These are phyloP conservation scores for Xylariaceae sp. DNA, from an alignment of 2,329 filamentous ascomycete species.

Conservation along the genomic window DNA sequence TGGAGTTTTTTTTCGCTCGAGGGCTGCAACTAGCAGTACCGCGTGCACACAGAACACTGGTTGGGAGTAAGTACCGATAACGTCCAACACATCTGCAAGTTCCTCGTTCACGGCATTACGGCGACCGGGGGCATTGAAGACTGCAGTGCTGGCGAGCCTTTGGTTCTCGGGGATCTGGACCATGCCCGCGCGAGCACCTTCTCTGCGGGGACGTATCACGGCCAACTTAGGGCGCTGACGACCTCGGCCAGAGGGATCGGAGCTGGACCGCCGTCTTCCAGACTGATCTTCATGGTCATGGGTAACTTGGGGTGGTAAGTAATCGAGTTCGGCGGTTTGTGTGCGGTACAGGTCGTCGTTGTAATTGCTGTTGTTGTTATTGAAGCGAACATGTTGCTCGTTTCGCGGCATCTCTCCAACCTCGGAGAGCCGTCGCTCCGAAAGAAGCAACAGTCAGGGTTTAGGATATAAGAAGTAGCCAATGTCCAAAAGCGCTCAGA, in stretches of 20 bases:
- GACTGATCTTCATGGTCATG: slow-evolving; percentile 2
- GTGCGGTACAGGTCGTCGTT: slow-evolving; percentile 13
- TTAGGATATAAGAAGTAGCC: background rate
- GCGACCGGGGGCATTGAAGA: slow-evolving; percentile 22
- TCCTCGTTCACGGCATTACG: slow-evolving; percentile 53
- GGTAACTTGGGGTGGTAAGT: slow-evolving; percentile 3
- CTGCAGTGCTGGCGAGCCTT: slow-evolving; percentile 22
- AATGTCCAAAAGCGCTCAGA: too few relatives aligned
- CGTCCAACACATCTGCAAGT: slow-evolving; percentile 65
- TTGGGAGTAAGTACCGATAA: slow-evolving; percentile 52
- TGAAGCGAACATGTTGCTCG: slow-evolving; percentile 14
- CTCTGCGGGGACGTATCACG: slow-evolving; percentile 19
- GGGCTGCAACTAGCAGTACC: too few relatives aligned
- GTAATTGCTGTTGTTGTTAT: background rate
- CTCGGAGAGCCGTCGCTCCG: background rate
- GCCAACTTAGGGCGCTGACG: slow-evolving; percentile 22
- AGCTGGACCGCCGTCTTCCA: slow-evolving; percentile 23
- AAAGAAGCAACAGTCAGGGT: background rate
- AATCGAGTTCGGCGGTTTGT: slow-evolving; percentile 7
- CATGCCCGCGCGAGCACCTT: slow-evolving; percentile 13
- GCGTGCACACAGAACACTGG: background rate
- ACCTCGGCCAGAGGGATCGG: slow-evolving; percentile 22
- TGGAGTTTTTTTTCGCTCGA: background rate
- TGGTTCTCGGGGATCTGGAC: slow-evolving; percentile 17
- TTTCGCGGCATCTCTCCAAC: background rate